Evolutionary conservation across 495 filamentous ascomycete genomes (phyloP), one percentile per base, ranked within the genome.

Genomic region (Xylaria telfairii): DNA sequence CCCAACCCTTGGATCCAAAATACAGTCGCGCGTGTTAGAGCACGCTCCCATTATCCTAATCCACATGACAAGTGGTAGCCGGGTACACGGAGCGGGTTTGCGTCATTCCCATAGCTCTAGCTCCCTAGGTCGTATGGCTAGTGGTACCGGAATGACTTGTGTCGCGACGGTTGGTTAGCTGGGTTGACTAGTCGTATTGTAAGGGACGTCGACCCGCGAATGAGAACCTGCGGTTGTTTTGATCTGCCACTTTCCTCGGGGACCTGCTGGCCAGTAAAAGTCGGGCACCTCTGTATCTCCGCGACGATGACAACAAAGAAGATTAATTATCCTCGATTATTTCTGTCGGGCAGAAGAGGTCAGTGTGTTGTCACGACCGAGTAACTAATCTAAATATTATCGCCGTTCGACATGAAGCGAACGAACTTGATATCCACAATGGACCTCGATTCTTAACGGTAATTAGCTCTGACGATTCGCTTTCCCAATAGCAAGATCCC

Each of bases 71-170:
- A 37, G 7, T n/a, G 0, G 30, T 34, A 59, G 15, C 17, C n/a
- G 37, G 30, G 19, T 4, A 37, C 32, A 37, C 21, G 32, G 30
- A 57, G 56, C 8, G 56, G 56, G 19, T 37, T 59, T 39, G 56
- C 56, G 32, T 59, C 56, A 37, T 59, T 13, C 30, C 15, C 19
- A 34, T 3, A 51, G 10, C 47, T 10, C 26, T 13, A 49, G 49
- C 49, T 19, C 47, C 10, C 26, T 13, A 49, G 49, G 21, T 19
- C 12, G 4, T 54, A 13, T 13, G 26, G 51, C 15, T 30, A 24
- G 32, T 9, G 56, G 56, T 59, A 21, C 32, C 32, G 37, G 56
- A 59, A 34, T 59, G 56, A 59, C 56, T 59, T 34, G 56, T 59
- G 56, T 59, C 56, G 21, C 32, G 32, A 37, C 19, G 32, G 56